Base-by-base conservation (phyloP, 2,329 filamentous ascomycete species). In the Paraphaeosphaeria sporulosa region DNA sequence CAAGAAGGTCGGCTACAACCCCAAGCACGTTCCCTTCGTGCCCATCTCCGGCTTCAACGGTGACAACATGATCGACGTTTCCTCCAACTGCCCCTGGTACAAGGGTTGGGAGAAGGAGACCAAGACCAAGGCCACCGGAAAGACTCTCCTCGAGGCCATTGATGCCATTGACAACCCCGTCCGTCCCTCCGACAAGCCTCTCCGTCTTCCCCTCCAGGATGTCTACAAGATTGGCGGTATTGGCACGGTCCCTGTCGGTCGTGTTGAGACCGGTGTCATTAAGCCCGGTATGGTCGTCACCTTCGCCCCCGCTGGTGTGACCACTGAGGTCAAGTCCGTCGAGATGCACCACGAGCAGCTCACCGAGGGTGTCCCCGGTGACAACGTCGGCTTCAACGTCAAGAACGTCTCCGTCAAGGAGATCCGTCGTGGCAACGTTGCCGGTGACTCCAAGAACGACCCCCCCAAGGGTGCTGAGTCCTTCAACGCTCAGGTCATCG, bases 341-440 rank as follows among this genome's bases (percentile, higher is more conserved):
- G 95, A 99, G 89, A 99, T 99, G 95, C 94, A 97, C 90, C 94
- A 98, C 93, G 93, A 97, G 89, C 94, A 97, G 91, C 94, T 99
- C 76, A 66, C 82, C 71, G 90, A 97, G 89, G 95, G 95, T 92
- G 80, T 92, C 73, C 95, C 95, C 80, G 95, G 95, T 90, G 95
- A 99, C 92, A 99, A 99, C 89, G 95, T 99, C 83, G 95, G 95
- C 79, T 99, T 99, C 94, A 99, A 99, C 92, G 94, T 99, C 87
- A 99, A 99, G 94, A 99, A 99, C 95, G 95, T 99, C 80, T 98
- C 95, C 84, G 95, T 99, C 87, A 99, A 99, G 94, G 95, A 99
- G 84, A 97, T 99, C 81, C 95, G 95, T 86, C 95, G 95, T 96
- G 95, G 95, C 81, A 98, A 99, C 90, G 95, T 99, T 78, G 92